Base-by-base conservation (phyloP, 805 yeast genomes). In the baker's yeast (Saccharomyces cerevisiae) region DNA sequence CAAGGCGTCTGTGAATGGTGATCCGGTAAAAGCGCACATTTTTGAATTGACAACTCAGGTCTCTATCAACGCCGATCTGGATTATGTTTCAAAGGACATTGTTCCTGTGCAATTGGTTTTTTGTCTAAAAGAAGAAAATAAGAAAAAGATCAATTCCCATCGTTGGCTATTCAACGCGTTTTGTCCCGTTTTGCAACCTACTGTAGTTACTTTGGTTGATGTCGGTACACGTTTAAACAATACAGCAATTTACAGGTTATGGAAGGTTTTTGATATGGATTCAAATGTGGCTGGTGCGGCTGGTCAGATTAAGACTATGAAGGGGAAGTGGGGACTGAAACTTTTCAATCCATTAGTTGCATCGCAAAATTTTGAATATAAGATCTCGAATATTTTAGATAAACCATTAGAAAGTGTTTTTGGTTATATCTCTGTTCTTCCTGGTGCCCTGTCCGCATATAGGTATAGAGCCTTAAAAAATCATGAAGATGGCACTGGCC, bases 201-300 rank as follows among this genome's bases (percentile, higher is more conserved):
- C 89, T 61, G 96, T 92, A 14, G 84, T 92, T 53, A 82, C 89
- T 6, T 72, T 94, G 56, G 78, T 94, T 50, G 99, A 94, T 76
- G 99, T 94, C n/a, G 99, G 99, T 58, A 94, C 99, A 0, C 83
- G 85, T 63, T 96, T 98, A n/a, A 90, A 89, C 59, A 79, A 81
- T 49, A 83, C 86, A 52, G 92, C 98, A 0, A 76, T 92, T 27
- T 95, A 94, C 66, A 94, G 92, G 62, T 75, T 94, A 56, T 94
- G 99, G 99, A 94, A 94, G 70, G 96, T 97, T 0, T 94, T 94
- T 70, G 99, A 94, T 70, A 79, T 83, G 61, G 97, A 94, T 67
- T 90, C 97, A 1, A 91, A 92, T 63, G 96, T 94, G 52, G 99
- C 97, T 0, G 99, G 99, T 58, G 99, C 96, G 1, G 97, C 98